Evolutionary conservation across 495 filamentous ascomycete species (phyloP).

Genomic region (Talaromyces adpressus): DNA sequence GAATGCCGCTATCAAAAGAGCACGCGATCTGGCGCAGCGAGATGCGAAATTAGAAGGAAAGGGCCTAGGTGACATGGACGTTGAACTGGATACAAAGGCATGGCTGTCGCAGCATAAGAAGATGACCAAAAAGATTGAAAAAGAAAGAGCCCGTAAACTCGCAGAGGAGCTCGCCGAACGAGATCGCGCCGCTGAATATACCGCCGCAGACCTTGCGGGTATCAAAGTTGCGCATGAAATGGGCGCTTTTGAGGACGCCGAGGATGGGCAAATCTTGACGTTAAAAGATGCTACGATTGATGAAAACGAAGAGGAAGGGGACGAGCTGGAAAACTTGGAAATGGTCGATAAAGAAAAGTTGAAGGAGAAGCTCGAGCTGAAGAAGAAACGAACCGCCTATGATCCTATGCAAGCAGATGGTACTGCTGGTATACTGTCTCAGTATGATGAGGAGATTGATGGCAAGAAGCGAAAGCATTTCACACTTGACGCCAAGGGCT

Average conservation of each 20-base stretch:
- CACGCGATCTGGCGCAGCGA: constrained; percentile 72
- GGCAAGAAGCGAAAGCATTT: constrained; percentile 89
- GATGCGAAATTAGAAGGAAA: constrained; percentile 69
- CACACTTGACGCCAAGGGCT: constrained; percentile 71
- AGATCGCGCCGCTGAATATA: constrained; percentile 55
- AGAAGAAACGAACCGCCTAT: constrained; percentile 89
- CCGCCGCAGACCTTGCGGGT: constrained; percentile 75
- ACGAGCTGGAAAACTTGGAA: constrained; percentile 83
- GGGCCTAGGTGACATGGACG: constrained; percentile 65
- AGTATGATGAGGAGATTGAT: constrained; percentile 94
- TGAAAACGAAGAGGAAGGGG: constrained; percentile 80
- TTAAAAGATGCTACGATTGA: constrained; percentile 85
- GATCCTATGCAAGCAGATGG: constrained; percentile 70
- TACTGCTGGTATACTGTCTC: constrained; percentile 59
- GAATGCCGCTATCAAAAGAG: constrained; percentile 75
- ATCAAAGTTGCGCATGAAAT: constrained; percentile 87
- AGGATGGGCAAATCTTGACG: constrained; percentile 77
- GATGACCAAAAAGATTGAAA: constrained; percentile 79
- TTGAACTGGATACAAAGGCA: constrained; percentile 64
- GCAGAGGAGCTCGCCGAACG: constrained; percentile 69
- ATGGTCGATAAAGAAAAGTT: constrained; percentile 72
- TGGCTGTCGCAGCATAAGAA: constrained; percentile 89
- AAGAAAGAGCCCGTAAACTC: constrained; percentile 61
- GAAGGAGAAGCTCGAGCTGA: constrained; percentile 69
- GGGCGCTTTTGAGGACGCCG: constrained; percentile 63